These are phyloP conservation scores for Auriculariales sp. DNA, from an alignment of 768 basidiomycete species.

Conservation along the genomic window DNA sequence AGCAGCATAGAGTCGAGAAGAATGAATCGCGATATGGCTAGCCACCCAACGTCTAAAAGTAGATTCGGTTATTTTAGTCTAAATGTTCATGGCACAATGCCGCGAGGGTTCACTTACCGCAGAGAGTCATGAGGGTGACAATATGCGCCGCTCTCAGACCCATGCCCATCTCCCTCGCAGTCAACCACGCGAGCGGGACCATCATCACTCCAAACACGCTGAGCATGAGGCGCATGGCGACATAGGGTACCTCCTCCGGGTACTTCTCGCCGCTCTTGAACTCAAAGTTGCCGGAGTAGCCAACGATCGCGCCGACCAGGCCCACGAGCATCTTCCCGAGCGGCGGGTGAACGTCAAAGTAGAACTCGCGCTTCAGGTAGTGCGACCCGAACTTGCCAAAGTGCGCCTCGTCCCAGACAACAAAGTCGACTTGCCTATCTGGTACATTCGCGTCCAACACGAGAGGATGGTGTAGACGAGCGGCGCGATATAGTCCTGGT, in stretches of 20 bases:
- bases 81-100: conserved; percentile 2
- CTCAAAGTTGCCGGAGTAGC: conserved; percentile 84
- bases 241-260: conserved; percentile 74
- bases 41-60: conserved; percentile 81
- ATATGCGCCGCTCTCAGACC: conserved; percentile 79
- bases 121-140: conserved; percentile 84
- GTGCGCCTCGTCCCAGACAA: conserved; percentile 99
- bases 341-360: conserved; percentile 98
- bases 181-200: conserved; percentile 96
- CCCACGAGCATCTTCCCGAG: conserved; percentile 99
- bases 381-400: conserved; percentile 98
- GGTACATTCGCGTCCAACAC: conserved; percentile 89
- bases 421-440: conserved; percentile 76
- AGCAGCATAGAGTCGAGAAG: conserved; percentile 97
- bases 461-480: conserved; percentile 83
- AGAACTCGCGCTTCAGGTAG: conserved; percentile 97
- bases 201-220: conserved; percentile 89
- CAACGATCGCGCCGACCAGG: conserved; percentile 76
- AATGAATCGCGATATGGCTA: conserved; percentile 93
- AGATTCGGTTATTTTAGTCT: neutral
- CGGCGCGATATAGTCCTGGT: conserved; percentile 63
- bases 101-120: conserved; percentile 54
- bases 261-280: conserved; percentile 88
- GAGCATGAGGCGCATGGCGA: conserved; percentile 89
- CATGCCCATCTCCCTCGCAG: conserved; percentile 87